Evolutionary conservation across 176 grass and related monocot genomes (phyloP).

Genomic region (Calamus simplicifolius): DNA sequence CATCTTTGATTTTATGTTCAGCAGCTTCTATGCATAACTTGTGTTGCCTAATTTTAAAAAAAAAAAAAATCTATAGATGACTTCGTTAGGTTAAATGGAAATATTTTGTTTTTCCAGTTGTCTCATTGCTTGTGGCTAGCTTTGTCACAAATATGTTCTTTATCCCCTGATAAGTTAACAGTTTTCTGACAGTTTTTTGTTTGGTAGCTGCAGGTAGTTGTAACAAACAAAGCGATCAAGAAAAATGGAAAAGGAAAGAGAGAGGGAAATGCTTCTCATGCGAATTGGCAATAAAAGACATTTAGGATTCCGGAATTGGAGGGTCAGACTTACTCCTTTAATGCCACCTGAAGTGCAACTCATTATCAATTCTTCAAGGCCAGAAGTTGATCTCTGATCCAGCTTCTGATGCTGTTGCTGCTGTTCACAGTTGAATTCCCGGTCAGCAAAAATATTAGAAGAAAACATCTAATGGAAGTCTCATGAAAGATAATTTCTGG

Average conservation of each 20-base stretch:
- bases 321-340: slow-evolving; percentile 36
- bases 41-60: no score
- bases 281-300: no score
- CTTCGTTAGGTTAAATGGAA: no score
- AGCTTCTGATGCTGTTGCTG: slow-evolving; percentile 30
- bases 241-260: not conserved
- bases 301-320: no score
- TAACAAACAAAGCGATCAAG: not conserved
- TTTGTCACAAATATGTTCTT: no score
- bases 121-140: no score
- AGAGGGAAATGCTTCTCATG: not conserved
- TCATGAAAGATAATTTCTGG: no score
- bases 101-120: no score
- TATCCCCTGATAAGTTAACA: not conserved
- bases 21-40: not conserved
- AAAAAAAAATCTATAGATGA: no score
- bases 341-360: slow-evolving; percentile 51
- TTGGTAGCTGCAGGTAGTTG: not conserved
- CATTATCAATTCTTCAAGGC: slow-evolving; percentile 72
- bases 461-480: no score
- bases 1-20: not conserved
- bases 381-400: slow-evolving; percentile 37
- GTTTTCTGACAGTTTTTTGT: not conserved
- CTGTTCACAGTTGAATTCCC: not conserved
- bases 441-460: no score